These are phyloP conservation scores for Aspergillus sp. DNA, from an alignment of 2,329 filamentous ascomycete genomes.

Conservation along the genomic window DNA sequence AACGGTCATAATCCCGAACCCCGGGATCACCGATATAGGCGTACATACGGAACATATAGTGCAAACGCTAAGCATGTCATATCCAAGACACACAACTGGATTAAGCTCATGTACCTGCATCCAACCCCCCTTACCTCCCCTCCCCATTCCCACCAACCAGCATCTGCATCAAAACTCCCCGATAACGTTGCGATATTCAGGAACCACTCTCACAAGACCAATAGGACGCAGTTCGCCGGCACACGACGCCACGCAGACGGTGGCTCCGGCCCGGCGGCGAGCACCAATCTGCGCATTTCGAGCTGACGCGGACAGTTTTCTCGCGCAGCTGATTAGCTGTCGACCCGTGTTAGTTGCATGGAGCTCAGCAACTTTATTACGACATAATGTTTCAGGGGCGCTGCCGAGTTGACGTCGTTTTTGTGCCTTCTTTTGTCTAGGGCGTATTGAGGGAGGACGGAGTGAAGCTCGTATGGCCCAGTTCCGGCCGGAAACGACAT, in stretches of 20 bases:
- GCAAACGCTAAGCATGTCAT: no score
- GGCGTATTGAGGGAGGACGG: no score
- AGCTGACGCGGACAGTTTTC: background rate
- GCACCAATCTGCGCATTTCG: background rate
- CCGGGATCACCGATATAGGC: no score
- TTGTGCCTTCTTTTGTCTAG: no score
- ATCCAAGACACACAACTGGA: background rate
- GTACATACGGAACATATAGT: no score
- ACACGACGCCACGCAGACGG: background rate
- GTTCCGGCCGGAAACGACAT: no score
- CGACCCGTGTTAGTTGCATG: background rate
- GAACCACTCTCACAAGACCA: background rate
- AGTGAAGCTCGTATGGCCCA: no score
- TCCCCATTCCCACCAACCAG: background rate
- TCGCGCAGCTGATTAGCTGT: background rate
- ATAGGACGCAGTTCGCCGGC: background rate
- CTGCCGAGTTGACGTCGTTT: no score
- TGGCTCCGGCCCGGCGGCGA: background rate
- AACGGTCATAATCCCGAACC: no score
- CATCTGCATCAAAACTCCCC: background rate
- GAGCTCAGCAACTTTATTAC: background rate
- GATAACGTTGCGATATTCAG: background rate
- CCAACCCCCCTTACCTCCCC: background rate
- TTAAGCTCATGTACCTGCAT: background rate
- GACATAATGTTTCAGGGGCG: background rate